Percentiles rank a stretch among this genome's conserved stretches.
phyloP scores from a whole-genome alignment of 176 grass and related monocot genomes.

The Dactylis glomerata region DNA sequence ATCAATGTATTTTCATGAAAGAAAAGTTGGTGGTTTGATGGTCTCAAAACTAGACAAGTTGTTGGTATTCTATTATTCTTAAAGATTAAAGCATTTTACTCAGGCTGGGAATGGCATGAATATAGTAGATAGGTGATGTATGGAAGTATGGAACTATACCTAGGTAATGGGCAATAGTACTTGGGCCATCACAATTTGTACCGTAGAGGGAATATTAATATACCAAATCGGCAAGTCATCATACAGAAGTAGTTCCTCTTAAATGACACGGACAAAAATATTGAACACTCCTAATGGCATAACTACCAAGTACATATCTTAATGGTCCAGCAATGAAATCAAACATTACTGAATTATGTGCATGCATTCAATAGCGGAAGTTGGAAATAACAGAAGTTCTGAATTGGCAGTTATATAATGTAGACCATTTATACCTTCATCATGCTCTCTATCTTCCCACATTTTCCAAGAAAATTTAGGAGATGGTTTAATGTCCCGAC shows the following conservation, averaged over 20 bases:
- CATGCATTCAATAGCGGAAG: not conserved
- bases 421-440: conserved; percentile 65
- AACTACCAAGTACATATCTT: conserved; percentile 1
- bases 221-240: not conserved
- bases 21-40: not conserved
- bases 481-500: conserved; percentile 79
- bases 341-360: conserved; percentile 14
- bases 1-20: conserved; percentile 15
- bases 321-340: conserved; percentile 4
- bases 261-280: not conserved
- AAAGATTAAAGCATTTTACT: not conserved
- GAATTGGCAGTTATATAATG: not conserved
- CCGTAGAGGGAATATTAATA: not conserved
- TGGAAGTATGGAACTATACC: not conserved
- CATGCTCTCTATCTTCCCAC: conserved; percentile 84
- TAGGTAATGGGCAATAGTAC: not conserved
- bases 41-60: conserved; percentile 6
- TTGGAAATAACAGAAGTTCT: conserved; percentile 10
- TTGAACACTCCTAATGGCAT: not conserved
- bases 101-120: not conserved
- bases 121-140: not conserved
- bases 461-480: conserved; percentile 89
- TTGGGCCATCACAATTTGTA: not conserved
- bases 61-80: not conserved
- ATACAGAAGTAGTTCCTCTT: not conserved